These are phyloP conservation scores for Penicillium pancosmium DNA, from an alignment of 495 filamentous ascomycete genomes.

Conservation along the genomic window DNA sequence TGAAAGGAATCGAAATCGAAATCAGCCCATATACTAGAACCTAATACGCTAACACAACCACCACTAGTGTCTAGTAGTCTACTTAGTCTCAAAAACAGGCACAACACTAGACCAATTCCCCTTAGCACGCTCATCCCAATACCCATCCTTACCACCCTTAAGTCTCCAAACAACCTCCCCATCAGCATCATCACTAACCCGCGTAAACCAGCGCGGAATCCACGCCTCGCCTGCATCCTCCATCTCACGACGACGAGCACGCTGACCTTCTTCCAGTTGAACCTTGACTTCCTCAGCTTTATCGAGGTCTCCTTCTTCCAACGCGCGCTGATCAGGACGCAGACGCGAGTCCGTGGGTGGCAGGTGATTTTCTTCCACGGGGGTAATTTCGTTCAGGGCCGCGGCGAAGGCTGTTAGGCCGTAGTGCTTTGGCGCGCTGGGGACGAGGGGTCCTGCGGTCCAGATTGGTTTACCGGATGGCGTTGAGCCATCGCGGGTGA, in stretches of 20 bases:
- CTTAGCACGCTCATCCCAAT: slow-evolving; percentile 83
- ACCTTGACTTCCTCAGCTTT: slow-evolving; percentile 82
- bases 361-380: slow-evolving; percentile 69
- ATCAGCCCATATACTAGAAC: background rate
- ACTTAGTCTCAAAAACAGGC: slow-evolving; percentile 63
- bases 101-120: slow-evolving; percentile 72
- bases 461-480: slow-evolving; percentile 68
- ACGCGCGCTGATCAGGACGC: slow-evolving; percentile 88
- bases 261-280: slow-evolving; percentile 81
- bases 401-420: slow-evolving; percentile 88
- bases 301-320: slow-evolving; percentile 82
- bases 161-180: slow-evolving; percentile 81
- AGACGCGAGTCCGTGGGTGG: slow-evolving; percentile 82
- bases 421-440: slow-evolving; percentile 74
- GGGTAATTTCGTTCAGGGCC: slow-evolving; percentile 82
- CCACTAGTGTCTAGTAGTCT: background rate
- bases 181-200: slow-evolving; percentile 51
- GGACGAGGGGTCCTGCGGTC: slow-evolving; percentile 73
- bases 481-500: slow-evolving; percentile 60
- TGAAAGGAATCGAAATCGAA: background rate
- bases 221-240: slow-evolving; percentile 73
- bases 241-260: slow-evolving; percentile 70
- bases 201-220: slow-evolving; percentile 80
- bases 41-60: background rate
- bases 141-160: slow-evolving; percentile 78